Percentiles rank a stretch among this genome's conserved stretches.
Conservation (phyloP, 129 eudicot genomes). For the Erigeron canadensis region DNA sequence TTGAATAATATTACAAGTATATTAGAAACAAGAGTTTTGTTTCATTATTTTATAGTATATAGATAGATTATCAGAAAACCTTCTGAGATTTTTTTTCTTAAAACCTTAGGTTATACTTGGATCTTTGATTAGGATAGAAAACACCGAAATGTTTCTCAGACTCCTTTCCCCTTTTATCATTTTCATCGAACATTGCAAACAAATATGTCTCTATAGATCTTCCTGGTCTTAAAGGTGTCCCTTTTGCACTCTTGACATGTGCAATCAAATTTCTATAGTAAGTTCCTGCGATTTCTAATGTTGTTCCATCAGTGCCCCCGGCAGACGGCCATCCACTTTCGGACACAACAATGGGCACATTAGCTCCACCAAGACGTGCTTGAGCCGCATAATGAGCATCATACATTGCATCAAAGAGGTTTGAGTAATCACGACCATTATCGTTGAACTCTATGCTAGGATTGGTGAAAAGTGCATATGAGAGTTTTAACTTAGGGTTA, state of each 20-base stretch:
- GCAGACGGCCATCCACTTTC: constrained; percentile 73
- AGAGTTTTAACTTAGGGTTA: constrained; percentile 22
- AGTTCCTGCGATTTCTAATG: constrained; percentile 29
- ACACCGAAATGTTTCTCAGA: constrained; percentile 49
- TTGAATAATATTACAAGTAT: not conserved
- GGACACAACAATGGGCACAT: constrained; percentile 51
- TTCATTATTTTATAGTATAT: not conserved
- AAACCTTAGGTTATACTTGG: constrained; percentile 37
- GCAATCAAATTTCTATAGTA: constrained; percentile 39
- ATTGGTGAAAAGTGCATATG: constrained; percentile 42
- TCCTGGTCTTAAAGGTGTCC: constrained; percentile 51
- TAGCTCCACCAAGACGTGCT: constrained; percentile 40
- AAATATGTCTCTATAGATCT: constrained; percentile 45
- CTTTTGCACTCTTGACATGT: constrained; percentile 28
- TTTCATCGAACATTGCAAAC: constrained; percentile 59
- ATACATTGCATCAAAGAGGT: constrained; percentile 48
- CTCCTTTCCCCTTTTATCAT: constrained; percentile 28
- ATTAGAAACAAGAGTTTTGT: not conserved
- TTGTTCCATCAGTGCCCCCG: constrained; percentile 38
- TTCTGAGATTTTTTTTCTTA: not conserved
- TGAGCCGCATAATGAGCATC: constrained; percentile 45
- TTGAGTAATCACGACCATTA: constrained; percentile 27
- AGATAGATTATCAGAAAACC: not conserved
- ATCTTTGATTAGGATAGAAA: constrained; percentile 30
- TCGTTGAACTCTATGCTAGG: constrained; percentile 16